Evolutionary conservation across 192 early-diverging fungal species (phyloP).

Genomic region (Haplosporangium gracile): DNA sequence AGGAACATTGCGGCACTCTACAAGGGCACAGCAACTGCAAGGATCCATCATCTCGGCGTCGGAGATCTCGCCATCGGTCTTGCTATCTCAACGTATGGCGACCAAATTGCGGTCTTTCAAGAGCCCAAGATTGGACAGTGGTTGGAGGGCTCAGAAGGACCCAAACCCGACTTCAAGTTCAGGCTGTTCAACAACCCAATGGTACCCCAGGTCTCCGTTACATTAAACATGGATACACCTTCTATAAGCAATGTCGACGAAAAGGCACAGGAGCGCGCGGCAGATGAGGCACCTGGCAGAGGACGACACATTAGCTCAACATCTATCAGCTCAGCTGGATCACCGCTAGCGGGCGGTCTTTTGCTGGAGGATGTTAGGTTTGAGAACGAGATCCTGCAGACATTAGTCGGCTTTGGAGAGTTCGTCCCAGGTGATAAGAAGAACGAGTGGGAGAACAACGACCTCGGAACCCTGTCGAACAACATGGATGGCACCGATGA

Average conservation of each 20-base stretch:
- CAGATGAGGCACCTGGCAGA: neutral
- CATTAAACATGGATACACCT: conserved; percentile 21
- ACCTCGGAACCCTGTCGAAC: conserved; percentile 19
- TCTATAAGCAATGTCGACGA: neutral
- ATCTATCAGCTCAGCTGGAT: neutral
- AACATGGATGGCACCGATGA: neutral
- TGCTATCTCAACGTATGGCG: conserved; percentile 27
- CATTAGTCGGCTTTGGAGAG: conserved; percentile 33
- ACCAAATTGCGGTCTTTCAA: conserved; percentile 38
- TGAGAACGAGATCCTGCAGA: conserved; percentile 12
- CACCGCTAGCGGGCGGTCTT: neutral
- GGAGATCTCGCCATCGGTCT: conserved; percentile 36
- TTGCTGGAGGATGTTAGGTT: conserved; percentile 12
- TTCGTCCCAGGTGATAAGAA: conserved; percentile 37
- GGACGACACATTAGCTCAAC: neutral
- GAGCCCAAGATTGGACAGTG: conserved; percentile 51
- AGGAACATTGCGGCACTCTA: conserved; percentile 18
- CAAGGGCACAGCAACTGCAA: conserved; percentile 10
- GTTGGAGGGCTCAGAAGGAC: conserved; percentile 19
- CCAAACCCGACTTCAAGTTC: conserved; percentile 34
- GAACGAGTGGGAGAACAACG: conserved; percentile 42
- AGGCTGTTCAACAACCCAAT: conserved; percentile 42
- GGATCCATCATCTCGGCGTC: conserved; percentile 14
- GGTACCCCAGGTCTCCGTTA: conserved; percentile 15
- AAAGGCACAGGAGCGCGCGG: neutral